Base-by-base conservation (phyloP, 306 rosid species). In the Dryas drummondii region DNA sequence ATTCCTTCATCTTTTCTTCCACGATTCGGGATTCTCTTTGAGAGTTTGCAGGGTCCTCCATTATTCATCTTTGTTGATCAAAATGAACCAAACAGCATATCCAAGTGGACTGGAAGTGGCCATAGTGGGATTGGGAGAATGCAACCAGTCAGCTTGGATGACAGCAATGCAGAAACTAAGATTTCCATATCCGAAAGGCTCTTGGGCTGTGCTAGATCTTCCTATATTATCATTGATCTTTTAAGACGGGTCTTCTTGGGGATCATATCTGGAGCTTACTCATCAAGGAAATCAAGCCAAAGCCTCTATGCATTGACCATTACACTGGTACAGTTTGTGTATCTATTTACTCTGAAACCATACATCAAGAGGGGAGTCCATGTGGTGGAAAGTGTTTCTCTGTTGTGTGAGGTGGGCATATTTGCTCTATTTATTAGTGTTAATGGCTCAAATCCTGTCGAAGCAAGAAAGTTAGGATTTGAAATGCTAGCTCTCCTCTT, bases 21-120 rank as follows among this genome's bases (percentile, higher is more conserved):
- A 5, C 77, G 85, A 19, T 84, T 82, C 6, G 92, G 92, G 7
- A 82, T 84, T 77, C 89, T 90, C 72, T 90, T 90, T 46, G 88
- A 86, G 55, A 71, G 59, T 79, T 75, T 64, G 72, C 86, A 77
- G 73, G 96, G 92, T 63, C 82, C 78, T 69, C 88, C 90, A 5
- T 52, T 73, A 40, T 61, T 74, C 50, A 72, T 78, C 51, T 58
- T 71, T 67, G 84, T 76, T 46, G 80, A 87, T 80, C 88, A 80
- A 57, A 71, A 70, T 65, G 88, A 87, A 71, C 80, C 80, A 54
- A 85, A 77, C 72, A 58, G 84, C 68, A 42, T 65, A 55, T 52
- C 80, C 72, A 82, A 78, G 68, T 83, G 82, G 87, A 74, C 80
- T 15, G 85, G 74, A 61, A 79, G 82, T 63, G 71, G 81, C 47